Base-by-base conservation (phyloP, 768 basidiomycete species). In the Polyporus arcularius region DNA sequence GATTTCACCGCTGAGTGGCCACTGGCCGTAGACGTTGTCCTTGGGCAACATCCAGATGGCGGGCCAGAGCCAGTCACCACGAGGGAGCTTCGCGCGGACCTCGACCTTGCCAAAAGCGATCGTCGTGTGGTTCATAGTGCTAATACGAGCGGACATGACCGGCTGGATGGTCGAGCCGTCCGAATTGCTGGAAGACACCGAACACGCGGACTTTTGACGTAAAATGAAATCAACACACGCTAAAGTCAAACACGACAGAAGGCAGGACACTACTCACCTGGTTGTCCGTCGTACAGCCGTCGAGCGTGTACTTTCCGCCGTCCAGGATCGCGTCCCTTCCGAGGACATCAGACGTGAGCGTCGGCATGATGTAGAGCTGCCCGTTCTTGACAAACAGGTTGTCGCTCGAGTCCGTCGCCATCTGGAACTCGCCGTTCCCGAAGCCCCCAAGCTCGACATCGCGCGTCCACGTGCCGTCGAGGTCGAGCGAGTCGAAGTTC, bases 81-180 rank as follows among this genome's bases (percentile, higher is more conserved):
- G 73, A 0, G 80, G 80, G 67, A 80, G 75, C 67, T 75, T 78
- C n/a, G 80, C 80, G 9, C 59, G 57, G 8, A 86, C 79, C 66
- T 86, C 84, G 55, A 87, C 77, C 61, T 82, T 81, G 39, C 85
- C 85, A 58, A 79, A 86, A 70, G 75, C 75, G 68, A 87, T 81
- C 49, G 67, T 76, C 55, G 78, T 72, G 60, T 75, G 80, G 31
- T 75, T 75, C 46, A 78, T 76, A 31, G 85, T 87, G 58, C 74
- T 80, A 63, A 87, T 74, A 18, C 85, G 76, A 11, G 84, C 84
- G 40, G 76, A 79, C 76, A 76, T 77, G 48, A 85, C 79, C 2
- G 85, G 85, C 61, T 82, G 82, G 68, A 87, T 76, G 14, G 76
- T 76, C 9, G 68, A 68, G 21, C 70, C 70, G 10, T 59, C 65